Evolutionary conservation across 2,329 filamentous ascomycete species (phyloP).

Genomic region (Nothophoma quercina): DNA sequence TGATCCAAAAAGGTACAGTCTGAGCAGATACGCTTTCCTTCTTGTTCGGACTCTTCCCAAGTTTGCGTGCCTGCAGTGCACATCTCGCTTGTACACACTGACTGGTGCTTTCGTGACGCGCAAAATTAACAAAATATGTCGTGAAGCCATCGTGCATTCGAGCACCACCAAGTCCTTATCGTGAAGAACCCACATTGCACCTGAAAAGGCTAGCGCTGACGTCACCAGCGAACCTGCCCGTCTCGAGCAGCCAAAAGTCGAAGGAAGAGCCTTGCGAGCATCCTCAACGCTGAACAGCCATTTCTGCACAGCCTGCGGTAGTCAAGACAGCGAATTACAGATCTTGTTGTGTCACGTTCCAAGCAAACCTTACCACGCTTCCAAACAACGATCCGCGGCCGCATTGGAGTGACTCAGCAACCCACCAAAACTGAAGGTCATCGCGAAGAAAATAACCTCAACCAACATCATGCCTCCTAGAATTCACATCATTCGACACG

Average conservation of each 20-base stretch:
- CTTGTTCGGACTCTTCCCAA: too few species aligned
- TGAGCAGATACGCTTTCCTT: too few species aligned
- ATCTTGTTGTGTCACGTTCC: too few species aligned
- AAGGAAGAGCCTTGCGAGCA: too few species aligned
- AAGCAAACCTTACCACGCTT: not conserved
- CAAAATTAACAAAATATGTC: not conserved
- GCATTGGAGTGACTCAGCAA: constrained; percentile 8
- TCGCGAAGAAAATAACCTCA: constrained; percentile 3
- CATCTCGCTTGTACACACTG: too few species aligned
- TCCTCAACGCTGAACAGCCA: too few species aligned
- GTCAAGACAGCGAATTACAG: too few species aligned
- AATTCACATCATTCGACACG: constrained; percentile 70
- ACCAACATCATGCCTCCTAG: constrained; percentile 33
- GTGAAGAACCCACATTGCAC: constrained; percentile 14
- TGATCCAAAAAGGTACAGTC: too few species aligned
- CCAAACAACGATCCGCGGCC: not conserved
- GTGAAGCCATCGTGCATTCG: not conserved
- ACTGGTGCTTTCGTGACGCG: too few species aligned
- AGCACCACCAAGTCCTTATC: constrained; percentile 10
- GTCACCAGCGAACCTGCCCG: constrained; percentile 9
- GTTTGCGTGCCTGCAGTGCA: too few species aligned
- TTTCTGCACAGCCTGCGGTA: too few species aligned
- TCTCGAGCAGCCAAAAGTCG: constrained; percentile 6
- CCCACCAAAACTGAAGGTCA: constrained; percentile 7
- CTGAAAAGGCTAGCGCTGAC: constrained; percentile 1